phyloP scores from a whole-genome alignment of 352 stramenopile genomes.

The Globisporangium yorkense region DNA sequence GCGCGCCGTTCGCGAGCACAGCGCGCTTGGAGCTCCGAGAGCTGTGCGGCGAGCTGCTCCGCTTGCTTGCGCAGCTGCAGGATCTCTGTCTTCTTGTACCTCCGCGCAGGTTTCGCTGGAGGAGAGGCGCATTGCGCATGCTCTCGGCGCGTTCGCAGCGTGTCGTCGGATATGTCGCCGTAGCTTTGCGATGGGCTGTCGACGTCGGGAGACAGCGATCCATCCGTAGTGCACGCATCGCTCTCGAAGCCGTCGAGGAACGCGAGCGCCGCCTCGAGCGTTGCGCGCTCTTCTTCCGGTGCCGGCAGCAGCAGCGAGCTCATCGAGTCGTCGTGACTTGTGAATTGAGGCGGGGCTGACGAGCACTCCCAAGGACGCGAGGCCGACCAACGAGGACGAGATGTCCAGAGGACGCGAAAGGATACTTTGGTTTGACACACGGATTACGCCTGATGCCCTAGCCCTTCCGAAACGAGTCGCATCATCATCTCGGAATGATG shows the following conservation, averaged over 20 bases:
- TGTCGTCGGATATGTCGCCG: not conserved
- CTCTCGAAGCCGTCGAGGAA: constrained; percentile 15
- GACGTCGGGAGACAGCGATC: not conserved
- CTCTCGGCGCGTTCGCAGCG: too few species aligned
- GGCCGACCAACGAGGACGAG: too few species aligned
- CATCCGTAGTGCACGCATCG: not conserved
- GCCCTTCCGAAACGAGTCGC: not conserved
- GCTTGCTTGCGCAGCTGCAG: not conserved
- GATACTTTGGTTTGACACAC: not conserved
- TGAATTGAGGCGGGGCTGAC: not conserved
- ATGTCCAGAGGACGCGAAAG: too few species aligned
- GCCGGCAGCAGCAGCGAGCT: not conserved
- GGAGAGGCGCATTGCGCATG: too few species aligned
- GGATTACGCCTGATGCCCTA: not conserved
- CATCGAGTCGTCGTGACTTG: not conserved
- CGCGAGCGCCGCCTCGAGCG: constrained; percentile 13
- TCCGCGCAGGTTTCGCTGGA: not conserved
- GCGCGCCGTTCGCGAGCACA: not conserved
- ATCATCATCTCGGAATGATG: not conserved
- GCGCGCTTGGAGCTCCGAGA: not conserved
- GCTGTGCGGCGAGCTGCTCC: not conserved
- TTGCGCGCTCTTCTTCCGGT: constrained; percentile 9
- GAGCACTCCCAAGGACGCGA: too few species aligned
- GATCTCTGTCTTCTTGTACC: not conserved
- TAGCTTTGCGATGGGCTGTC: not conserved